Base-by-base conservation (phyloP, 192 early-diverging fungal genomes). In the Chytriomyces confervae region DNA sequence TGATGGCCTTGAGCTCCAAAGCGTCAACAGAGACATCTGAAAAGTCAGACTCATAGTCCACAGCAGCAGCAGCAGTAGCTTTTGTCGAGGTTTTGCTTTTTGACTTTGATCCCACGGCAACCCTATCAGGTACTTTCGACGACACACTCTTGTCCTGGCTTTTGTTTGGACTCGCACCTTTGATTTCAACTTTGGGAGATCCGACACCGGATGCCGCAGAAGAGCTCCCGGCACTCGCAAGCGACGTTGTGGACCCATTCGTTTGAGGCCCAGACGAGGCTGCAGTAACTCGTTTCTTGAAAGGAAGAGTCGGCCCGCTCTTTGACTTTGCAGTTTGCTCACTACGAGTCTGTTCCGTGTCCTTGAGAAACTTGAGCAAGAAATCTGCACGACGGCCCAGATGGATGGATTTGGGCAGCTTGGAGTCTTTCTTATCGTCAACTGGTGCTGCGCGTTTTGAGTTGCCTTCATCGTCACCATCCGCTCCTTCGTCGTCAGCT, bases 351-450 rank as follows among this genome's bases (percentile, higher is more conserved):
- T 81, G 81, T 61, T 93, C 90, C 46, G 86, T 82, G 50, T 95
- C 94, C 5, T 91, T 89, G 36, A 98, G 83, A 6, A 91, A 86
- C 82, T 96, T 94, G 70, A 99, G 84, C 76, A 98, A 79, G 61
- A 94, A 95, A 75, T 98, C 94, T n/a, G 91, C 94, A 10, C 98
- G 89, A 6, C 97, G 90, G 45, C 89, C 90, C 36, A 99, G 81
- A 76, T 97, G 96, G 27, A 93, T 86, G 2, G 93, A 85, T 82
- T 96, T 94, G 46, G 97, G 97, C 66, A 87, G 80, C 24, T 82
- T 84, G 63, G 86, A 79, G 53, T 92, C 86, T 36, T 76, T 76
- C 74, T 76, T 76, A 51, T 76, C 74, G 8, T 76, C 74, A 8
- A 64, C 62, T 57, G 53, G 16, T 68, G 84, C 50, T 66, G 64